phyloP scores from a whole-genome alignment of 306 rosid genomes.

The Mimosa pudica region DNA sequence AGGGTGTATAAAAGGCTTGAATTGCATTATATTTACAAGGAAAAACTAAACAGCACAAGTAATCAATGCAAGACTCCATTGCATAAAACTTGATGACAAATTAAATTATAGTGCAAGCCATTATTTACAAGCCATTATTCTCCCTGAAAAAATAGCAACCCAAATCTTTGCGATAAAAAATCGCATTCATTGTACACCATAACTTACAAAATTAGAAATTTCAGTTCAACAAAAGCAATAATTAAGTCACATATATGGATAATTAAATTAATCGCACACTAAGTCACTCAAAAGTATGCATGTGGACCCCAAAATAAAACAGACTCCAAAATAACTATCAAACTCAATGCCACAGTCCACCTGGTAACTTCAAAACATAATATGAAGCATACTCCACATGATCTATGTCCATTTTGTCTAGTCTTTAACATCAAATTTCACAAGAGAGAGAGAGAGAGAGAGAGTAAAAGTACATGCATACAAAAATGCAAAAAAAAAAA shows the following conservation, averaged over 20 bases:
- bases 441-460: no score
- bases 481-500: background rate
- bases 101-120: background rate
- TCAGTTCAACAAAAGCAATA: background rate
- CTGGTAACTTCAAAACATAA: background rate
- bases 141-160: background rate
- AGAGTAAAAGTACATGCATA: no score
- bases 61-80: background rate
- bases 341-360: background rate
- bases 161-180: background rate
- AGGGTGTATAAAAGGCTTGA: background rate
- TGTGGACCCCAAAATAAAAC: background rate
- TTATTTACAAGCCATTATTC: background rate
- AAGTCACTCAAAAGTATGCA: background rate
- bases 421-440: background rate
- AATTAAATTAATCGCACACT: background rate
- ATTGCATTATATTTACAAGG: background rate
- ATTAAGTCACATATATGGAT: background rate
- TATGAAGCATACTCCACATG: background rate
- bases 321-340: background rate
- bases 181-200: background rate
- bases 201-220: background rate
- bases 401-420: background rate
- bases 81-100: background rate
- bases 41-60: background rate